phyloP scores from a whole-genome alignment of 129 eudicot genomes.

The Sambucus nigra region DNA sequence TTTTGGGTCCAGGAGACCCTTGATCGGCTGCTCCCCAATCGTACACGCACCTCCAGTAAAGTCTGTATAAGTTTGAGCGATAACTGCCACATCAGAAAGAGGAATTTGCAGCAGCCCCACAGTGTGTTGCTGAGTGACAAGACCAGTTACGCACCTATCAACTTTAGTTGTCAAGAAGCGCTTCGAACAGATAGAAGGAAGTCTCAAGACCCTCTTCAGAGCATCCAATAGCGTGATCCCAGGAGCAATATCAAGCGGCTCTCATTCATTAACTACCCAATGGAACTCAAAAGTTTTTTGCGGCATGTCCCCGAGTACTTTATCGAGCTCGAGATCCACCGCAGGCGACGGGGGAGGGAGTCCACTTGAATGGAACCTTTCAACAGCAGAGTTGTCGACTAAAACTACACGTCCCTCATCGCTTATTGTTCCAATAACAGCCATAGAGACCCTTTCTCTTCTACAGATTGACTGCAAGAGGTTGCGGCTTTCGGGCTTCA shows the following conservation, averaged over 20 bases:
- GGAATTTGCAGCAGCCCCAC: constrained; percentile 91
- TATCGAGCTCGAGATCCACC: constrained; percentile 87
- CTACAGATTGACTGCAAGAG: constrained; percentile 63
- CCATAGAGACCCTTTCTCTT: constrained; percentile 88
- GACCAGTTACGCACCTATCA: constrained; percentile 94
- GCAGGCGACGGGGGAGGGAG: constrained; percentile 63
- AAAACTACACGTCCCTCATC: constrained; percentile 63
- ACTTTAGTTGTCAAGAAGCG: constrained; percentile 87
- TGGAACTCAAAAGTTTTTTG: constrained; percentile 77
- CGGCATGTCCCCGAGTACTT: constrained; percentile 87
- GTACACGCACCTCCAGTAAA: constrained; percentile 97
- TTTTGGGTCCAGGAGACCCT: constrained; percentile 78
- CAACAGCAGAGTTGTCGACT: constrained; percentile 54
- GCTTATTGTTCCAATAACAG: constrained; percentile 71
- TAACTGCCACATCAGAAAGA: constrained; percentile 91
- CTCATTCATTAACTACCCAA: constrained; percentile 31
- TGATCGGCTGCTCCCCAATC: constrained; percentile 88
- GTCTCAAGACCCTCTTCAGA: constrained; percentile 68
- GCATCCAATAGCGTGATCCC: constrained; percentile 61
- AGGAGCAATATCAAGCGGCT: constrained; percentile 84
- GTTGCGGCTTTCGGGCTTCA: constrained; percentile 59
- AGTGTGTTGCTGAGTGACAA: constrained; percentile 94
- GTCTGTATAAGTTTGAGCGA: constrained; percentile 69
- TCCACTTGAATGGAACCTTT: constrained; percentile 32
- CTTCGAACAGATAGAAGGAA: constrained; percentile 81